These are phyloP conservation scores for Sclerospora graminicola DNA, from an alignment of 352 stramenopile genomes.

Conservation along the genomic window DNA sequence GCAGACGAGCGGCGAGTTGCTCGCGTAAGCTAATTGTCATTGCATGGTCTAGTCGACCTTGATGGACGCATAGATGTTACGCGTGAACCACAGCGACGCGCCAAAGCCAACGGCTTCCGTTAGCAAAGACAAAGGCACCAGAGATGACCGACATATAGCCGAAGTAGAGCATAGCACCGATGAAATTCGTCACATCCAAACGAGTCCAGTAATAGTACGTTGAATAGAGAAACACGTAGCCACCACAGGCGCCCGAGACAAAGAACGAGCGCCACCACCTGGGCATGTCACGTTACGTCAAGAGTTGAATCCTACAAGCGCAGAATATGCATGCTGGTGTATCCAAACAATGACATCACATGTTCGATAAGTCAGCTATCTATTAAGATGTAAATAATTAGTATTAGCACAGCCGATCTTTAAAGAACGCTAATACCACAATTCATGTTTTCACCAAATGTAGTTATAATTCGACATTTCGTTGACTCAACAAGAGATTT, in stretches of 20 bases:
- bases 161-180: slow-evolving; percentile 92
- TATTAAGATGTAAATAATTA: no score
- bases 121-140: slow-evolving; percentile 91
- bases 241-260: slow-evolving; percentile 91
- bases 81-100: slow-evolving; percentile 97
- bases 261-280: slow-evolving; percentile 98
- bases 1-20: not conserved
- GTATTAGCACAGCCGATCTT: no score
- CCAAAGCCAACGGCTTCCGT: slow-evolving; percentile 95
- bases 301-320: no score
- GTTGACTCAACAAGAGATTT: no score
- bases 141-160: slow-evolving; percentile 99
- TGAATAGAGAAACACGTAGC: slow-evolving; percentile 99
- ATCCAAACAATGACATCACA: no score
- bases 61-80: slow-evolving; percentile 93
- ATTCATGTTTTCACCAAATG: no score
- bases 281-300: no score
- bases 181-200: slow-evolving; percentile 91
- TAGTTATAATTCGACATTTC: no score
- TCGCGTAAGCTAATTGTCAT: no score
- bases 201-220: slow-evolving; percentile 96
- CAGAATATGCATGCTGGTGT: no score
- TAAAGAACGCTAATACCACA: no score
- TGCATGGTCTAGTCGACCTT: slow-evolving; percentile 40
- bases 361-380: no score